Conservation (phyloP, 768 basidiomycete species). For the Kwoniella sp. region DNA sequence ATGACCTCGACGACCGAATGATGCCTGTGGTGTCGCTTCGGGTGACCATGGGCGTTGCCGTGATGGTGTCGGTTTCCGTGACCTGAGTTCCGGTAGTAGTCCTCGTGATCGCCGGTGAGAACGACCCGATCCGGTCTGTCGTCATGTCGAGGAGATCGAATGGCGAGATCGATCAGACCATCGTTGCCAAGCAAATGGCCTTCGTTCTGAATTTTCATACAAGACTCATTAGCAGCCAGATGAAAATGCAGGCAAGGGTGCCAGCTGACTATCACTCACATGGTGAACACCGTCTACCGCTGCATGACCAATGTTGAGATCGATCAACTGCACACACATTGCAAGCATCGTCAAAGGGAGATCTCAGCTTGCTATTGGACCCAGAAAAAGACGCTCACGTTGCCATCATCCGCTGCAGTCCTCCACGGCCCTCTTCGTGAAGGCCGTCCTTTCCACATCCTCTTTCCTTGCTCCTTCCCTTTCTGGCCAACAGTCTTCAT, state of each 20-base stretch:
- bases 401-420: slow-evolving; percentile 6
- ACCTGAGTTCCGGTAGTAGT: slow-evolving; percentile 16
- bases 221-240: not conserved
- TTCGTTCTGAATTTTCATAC: not conserved
- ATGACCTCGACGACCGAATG: slow-evolving; percentile 24
- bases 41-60: not conserved
- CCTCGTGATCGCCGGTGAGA: slow-evolving; percentile 16
- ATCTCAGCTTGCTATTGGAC: not conserved
- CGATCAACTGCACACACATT: slow-evolving; percentile 18
- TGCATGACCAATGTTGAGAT: slow-evolving; percentile 19
- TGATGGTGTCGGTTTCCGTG: not conserved
- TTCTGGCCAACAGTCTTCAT: not conserved
- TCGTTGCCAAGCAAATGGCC: slow-evolving; percentile 2
- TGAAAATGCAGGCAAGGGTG: no score
- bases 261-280: not conserved
- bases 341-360: not conserved
- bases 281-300: not conserved
- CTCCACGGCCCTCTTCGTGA: slow-evolving; percentile 22
- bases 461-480: not conserved
- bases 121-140: slow-evolving; percentile 6
- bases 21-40: slow-evolving; percentile 4
- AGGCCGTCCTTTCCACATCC: slow-evolving; percentile 18
- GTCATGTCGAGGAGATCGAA: slow-evolving; percentile 18
- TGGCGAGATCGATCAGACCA: slow-evolving; percentile 10
- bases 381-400: not conserved